These are phyloP conservation scores for Sophora flavescens DNA, from an alignment of 306 rosid species.

Conservation along the genomic window DNA sequence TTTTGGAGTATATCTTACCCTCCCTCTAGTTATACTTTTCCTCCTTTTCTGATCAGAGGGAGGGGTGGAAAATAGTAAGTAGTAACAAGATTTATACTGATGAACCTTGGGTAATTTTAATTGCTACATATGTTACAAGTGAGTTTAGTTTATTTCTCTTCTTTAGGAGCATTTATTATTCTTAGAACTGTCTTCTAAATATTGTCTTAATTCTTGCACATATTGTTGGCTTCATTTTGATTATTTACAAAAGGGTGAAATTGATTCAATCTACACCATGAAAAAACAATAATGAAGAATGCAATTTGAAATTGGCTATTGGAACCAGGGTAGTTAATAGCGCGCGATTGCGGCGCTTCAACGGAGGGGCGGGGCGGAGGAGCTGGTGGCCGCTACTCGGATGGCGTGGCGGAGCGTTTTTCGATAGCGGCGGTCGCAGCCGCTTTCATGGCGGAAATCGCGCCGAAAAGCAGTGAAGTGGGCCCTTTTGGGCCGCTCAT, in stretches of 20 bases:
- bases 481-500: too few relatives aligned
- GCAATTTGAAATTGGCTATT: conserved; percentile 3
- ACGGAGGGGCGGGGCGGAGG: too few relatives aligned
- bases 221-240: background rate
- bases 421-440: too few relatives aligned
- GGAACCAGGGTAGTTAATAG: too few relatives aligned
- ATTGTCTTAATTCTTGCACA: conserved; percentile 6
- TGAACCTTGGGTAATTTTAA: background rate
- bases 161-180: background rate
- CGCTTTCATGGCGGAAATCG: too few relatives aligned
- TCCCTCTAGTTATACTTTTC: conserved; percentile 2
- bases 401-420: too few relatives aligned
- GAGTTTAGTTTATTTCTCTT: background rate
- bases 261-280: conserved; percentile 34
- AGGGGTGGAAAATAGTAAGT: conserved; percentile 8
- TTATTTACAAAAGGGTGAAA: conserved; percentile 9
- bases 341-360: too few relatives aligned
- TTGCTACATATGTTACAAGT: background rate
- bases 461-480: too few relatives aligned
- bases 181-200: background rate
- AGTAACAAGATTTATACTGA: background rate
- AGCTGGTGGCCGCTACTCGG: too few relatives aligned
- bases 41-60: conserved; percentile 18
- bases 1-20: background rate
- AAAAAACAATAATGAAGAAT: conserved; percentile 32